A percentile compares a stretch with the other conserved stretches of the same genome.
These are phyloP conservation scores for Juglanconis sp. DNA, from an alignment of 2,329 filamentous ascomycete genomes.

Conservation along the genomic window DNA sequence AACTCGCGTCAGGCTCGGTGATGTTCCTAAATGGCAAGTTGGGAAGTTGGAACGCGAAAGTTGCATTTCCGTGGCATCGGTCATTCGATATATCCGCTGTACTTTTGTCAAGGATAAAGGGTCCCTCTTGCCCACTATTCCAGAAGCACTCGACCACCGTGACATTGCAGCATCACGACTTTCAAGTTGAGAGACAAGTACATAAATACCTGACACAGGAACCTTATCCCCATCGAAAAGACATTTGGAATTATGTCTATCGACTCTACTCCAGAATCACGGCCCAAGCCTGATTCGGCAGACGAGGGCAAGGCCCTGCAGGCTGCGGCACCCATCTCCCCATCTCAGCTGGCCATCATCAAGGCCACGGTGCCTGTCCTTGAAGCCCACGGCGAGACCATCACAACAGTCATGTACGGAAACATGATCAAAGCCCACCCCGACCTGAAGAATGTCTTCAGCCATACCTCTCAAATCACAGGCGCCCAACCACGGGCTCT, in stretches of 20 bases:
- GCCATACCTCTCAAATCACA: slow-evolving; percentile 63
- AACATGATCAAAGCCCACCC: slow-evolving; percentile 65
- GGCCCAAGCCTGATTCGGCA: slow-evolving; percentile 1
- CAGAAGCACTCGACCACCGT: no score
- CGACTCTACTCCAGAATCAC: slow-evolving; percentile 3
- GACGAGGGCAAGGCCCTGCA: neutral
- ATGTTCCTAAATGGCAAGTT: neutral
- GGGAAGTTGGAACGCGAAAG: neutral
- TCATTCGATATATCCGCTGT: neutral
- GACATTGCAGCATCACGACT: no score
- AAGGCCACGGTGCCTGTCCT: slow-evolving; percentile 75
- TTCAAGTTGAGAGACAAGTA: no score
- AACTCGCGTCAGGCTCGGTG: no score
- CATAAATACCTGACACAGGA: neutral
- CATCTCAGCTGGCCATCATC: slow-evolving; percentile 65
- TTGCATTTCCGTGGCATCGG: neutral
- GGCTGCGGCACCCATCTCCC: slow-evolving; percentile 45
- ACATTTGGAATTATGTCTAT: neutral
- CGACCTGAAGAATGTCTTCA: slow-evolving; percentile 67
- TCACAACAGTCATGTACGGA: slow-evolving; percentile 71
- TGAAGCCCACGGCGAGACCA: slow-evolving; percentile 62
- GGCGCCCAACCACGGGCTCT: slow-evolving; percentile 69
- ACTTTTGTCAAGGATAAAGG: neutral
- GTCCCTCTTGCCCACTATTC: no score
- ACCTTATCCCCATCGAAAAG: neutral